phyloP scores from a whole-genome alignment of 108 stramenopile genomes.

The Nitzschia sp. region DNA sequence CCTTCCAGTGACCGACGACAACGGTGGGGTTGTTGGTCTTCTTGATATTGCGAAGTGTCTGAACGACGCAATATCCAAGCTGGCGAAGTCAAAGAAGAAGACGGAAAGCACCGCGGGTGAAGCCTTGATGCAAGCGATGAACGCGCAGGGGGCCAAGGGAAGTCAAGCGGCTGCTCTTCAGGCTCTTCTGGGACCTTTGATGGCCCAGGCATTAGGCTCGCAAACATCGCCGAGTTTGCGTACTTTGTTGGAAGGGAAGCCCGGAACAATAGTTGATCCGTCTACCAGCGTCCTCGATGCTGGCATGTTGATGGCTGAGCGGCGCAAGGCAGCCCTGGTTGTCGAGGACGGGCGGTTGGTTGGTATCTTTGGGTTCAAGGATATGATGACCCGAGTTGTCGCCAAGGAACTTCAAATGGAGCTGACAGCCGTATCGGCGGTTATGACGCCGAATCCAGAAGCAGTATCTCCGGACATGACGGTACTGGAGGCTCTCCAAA shows the following conservation, averaged over 20 bases:
- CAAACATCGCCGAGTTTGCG: constrained; percentile 69
- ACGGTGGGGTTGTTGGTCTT: constrained; percentile 83
- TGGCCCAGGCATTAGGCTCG: constrained; percentile 72
- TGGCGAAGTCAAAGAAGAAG: constrained; percentile 74
- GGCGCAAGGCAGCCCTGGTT: constrained; percentile 84
- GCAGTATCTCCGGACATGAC: constrained; percentile 83
- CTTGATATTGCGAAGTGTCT: constrained; percentile 95
- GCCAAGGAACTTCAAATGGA: constrained; percentile 83
- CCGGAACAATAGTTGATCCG: constrained; percentile 67
- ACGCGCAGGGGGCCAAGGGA: constrained; percentile 54
- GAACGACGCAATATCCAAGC: constrained; percentile 92
- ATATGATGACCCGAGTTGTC: constrained; percentile 91
- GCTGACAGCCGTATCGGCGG: constrained; percentile 64
- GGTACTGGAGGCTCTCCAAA: constrained; percentile 88
- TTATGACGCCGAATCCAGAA: constrained; percentile 95
- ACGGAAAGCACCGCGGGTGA: constrained; percentile 58
- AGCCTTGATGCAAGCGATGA: constrained; percentile 60
- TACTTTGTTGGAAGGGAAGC: constrained; percentile 69
- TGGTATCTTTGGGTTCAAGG: constrained; percentile 94
- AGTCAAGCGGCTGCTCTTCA: constrained; percentile 67
- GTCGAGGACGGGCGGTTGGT: constrained; percentile 77
- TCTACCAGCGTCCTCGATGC: constrained; percentile 69
- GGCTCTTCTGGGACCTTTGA: constrained; percentile 62
- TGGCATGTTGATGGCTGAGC: constrained; percentile 78
- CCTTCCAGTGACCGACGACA: constrained; percentile 87